A percentile compares a stretch with the other conserved stretches of the same genome.
Evolutionary conservation across 2,329 filamentous ascomycete species (phyloP).

Genomic region (Chaetomium olivaceum): DNA sequence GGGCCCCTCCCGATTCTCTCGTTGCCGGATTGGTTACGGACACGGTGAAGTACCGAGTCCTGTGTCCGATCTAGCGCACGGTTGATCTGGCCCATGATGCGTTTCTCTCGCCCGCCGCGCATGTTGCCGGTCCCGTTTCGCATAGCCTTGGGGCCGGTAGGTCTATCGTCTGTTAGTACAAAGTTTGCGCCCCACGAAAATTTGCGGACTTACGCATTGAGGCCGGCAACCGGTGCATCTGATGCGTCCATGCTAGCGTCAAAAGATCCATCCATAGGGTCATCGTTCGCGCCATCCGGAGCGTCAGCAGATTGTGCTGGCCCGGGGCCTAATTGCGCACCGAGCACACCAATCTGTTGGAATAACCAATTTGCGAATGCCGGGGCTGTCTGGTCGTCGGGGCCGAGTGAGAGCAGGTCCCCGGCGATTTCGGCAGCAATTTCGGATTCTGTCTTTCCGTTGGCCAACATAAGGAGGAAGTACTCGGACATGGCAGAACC

Average conservation of each 20-base stretch:
- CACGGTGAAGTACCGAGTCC: conserved; percentile 78
- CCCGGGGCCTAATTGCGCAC: conserved; percentile 60
- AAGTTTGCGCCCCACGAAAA: not conserved
- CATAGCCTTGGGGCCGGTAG: conserved; percentile 94
- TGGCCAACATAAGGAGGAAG: conserved; percentile 94
- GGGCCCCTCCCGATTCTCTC: conserved; percentile 74
- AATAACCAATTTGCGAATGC: conserved; percentile 95
- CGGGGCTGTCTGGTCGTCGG: conserved; percentile 78
- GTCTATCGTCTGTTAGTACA: conserved; percentile 60
- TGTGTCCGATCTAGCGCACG: conserved; percentile 76
- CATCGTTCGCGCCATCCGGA: conserved; percentile 41
- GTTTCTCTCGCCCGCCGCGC: conserved; percentile 67
- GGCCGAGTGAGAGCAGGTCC: conserved; percentile 78
- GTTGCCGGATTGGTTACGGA: conserved; percentile 68
- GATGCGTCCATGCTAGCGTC: conserved; percentile 70
- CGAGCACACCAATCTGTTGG: conserved; percentile 71
- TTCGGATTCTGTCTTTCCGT: conserved; percentile 88
- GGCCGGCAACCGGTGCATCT: conserved; percentile 42
- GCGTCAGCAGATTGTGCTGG: conserved; percentile 38
- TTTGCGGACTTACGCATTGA: conserved; percentile 56
- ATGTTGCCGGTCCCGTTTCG: conserved; percentile 62
- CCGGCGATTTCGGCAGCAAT: conserved; percentile 85
- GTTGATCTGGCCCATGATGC: conserved; percentile 82
- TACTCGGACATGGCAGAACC: conserved; percentile 90
- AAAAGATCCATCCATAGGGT: conserved; percentile 42